Conservation (phyloP, 129 eudicot genomes). For the Logfia minima region DNA sequence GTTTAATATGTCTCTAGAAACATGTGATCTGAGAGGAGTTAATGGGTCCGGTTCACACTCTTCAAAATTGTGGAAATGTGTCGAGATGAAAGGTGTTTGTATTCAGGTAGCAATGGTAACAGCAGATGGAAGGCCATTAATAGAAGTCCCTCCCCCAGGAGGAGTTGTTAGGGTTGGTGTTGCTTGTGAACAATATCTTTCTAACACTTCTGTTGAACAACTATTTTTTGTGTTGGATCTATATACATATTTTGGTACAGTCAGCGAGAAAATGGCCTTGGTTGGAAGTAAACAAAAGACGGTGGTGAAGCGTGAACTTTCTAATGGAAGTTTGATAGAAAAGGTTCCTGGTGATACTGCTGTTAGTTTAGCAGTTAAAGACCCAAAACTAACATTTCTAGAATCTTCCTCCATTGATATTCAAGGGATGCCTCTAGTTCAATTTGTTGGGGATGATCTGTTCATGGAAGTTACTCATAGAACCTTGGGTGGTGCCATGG, state of each 20-base stretch:
- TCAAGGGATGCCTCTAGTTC: slow-evolving; percentile 74
- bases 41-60: slow-evolving; percentile 35
- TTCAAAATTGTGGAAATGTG: slow-evolving; percentile 70
- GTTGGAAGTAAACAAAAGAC: slow-evolving; percentile 44
- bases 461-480: slow-evolving; percentile 74
- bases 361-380: slow-evolving; percentile 57
- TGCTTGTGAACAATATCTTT: slow-evolving; percentile 70
- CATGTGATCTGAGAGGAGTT: slow-evolving; percentile 34
- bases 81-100: slow-evolving; percentile 71
- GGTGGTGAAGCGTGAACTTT: slow-evolving; percentile 39
- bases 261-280: slow-evolving; percentile 67
- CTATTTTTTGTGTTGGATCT: slow-evolving; percentile 85
- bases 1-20: slow-evolving; percentile 63
- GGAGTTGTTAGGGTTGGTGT: slow-evolving; percentile 89
- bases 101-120: slow-evolving; percentile 97
- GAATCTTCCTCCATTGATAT: slow-evolving; percentile 54
- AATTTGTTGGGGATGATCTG: slow-evolving; percentile 71
- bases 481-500: slow-evolving; percentile 92
- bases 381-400: slow-evolving; percentile 68
- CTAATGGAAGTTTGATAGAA: slow-evolving; percentile 49
- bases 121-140: slow-evolving; percentile 83
- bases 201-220: slow-evolving; percentile 94
- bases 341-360: slow-evolving; percentile 97
- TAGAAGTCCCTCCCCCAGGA: slow-evolving; percentile 83
- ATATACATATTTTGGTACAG: slow-evolving; percentile 68